These are phyloP conservation scores for Diaporthe citri DNA, from an alignment of 2,329 filamentous ascomycete species.

Conservation along the genomic window DNA sequence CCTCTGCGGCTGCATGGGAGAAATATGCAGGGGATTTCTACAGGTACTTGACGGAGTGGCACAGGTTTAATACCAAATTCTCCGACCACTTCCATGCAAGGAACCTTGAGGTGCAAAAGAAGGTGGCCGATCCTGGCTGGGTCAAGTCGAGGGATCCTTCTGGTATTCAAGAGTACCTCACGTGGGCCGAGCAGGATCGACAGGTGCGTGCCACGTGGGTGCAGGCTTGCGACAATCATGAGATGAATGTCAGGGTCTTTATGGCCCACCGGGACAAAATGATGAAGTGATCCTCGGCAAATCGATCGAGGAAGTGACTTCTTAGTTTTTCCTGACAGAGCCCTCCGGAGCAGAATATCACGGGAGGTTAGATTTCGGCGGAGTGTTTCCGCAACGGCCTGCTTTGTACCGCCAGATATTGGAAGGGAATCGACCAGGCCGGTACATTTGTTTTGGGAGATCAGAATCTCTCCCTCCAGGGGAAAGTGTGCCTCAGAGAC, in stretches of 20 bases:
- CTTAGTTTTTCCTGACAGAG: not conserved
- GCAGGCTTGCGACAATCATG: conserved; percentile 70
- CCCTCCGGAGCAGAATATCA: not conserved
- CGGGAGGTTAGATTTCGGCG: no score
- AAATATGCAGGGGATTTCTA: conserved; percentile 68
- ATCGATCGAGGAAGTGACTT: not conserved
- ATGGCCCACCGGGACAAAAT: conserved; percentile 59
- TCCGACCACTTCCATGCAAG: conserved; percentile 68
- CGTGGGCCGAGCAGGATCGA: conserved; percentile 74
- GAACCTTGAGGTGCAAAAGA: conserved; percentile 56
- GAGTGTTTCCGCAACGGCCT: not conserved
- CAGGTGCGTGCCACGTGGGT: conserved; percentile 72
- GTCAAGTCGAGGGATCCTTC: conserved; percentile 56
- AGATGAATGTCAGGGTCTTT: conserved; percentile 69
- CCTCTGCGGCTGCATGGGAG: conserved; percentile 58
- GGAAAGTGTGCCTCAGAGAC: not conserved
- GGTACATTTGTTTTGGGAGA: not conserved
- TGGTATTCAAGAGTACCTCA: conserved; percentile 70
- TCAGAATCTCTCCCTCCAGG: not conserved
- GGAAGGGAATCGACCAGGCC: not conserved
- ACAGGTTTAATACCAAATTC: conserved; percentile 64
- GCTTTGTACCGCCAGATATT: not conserved
- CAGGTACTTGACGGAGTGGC: conserved; percentile 66
- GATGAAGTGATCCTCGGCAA: conserved; percentile 52
- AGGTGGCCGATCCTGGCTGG: conserved; percentile 58